Base-by-base conservation (phyloP, 2,329 filamentous ascomycete genomes). In the Fusarium nanum region DNA sequence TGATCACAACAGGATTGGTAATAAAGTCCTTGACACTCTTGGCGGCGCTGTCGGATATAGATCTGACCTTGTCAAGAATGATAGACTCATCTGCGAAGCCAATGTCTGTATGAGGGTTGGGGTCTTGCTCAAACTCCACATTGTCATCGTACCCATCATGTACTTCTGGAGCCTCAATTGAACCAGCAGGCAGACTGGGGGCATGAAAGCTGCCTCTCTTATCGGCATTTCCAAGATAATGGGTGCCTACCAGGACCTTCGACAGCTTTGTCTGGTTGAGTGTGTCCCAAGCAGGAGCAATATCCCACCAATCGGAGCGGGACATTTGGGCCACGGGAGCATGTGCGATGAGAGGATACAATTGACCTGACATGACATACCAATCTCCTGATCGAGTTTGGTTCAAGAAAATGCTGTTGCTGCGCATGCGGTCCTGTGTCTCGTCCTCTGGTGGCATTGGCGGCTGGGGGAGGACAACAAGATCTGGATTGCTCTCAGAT, bases 341-440 rank as follows among this genome's bases (percentile, higher is more conserved):
- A 56, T 93, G 88, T 23, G 94, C 91, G 28, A 97, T 93, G 12
- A 95, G 86, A 6, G 96, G 96, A 74, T 98, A 98, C 11, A 89
- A 89, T 42, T 85, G 86, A 61, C 97, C 95, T 2, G 95, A 98
- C 81, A 98, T 87, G 32, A 94, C 96, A 79, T 95, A 99, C 94
- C 95, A 98, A 65, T 92, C 92, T 30, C 94, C 95, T n/a, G 85
- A 84, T 59, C 92, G 88, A 3, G 94, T 98, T 72, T 91, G 91
- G 77, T 98, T 97, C 63, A 98, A 86, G 76, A 96, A 97, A 1
- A 98, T 89, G 60, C 88, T 89, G 66, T 87, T 86, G 68, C 85
- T 86, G 32, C 90, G 85, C 48, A 87, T 84, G 37, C 85, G 83
- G 27, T 81, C 82, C 18, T 81, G 81, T 4, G 82, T 79, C n/a